These are phyloP conservation scores for Chimonanthus salicifolius DNA, from an alignment of 164 flowering plant species.

Conservation along the genomic window DNA sequence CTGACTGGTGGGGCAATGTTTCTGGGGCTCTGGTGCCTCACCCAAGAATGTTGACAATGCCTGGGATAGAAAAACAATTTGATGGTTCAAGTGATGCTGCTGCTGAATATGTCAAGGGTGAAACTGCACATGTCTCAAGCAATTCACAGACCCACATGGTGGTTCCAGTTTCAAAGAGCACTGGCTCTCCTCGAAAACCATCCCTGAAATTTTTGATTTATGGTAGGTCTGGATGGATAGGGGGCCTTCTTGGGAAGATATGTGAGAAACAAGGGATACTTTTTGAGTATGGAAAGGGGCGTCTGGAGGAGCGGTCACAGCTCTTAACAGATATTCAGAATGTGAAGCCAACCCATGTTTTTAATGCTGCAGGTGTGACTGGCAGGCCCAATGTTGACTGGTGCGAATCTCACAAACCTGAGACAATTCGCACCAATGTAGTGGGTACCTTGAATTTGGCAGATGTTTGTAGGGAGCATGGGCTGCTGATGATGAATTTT, in stretches of 20 bases:
- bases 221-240: slow-evolving; percentile 26
- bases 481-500: slow-evolving; percentile 21
- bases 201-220: slow-evolving; percentile 22
- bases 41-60: slow-evolving; percentile 11
- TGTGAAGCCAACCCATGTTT: slow-evolving; percentile 23
- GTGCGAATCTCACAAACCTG: slow-evolving; percentile 26
- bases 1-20: slow-evolving; percentile 28
- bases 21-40: slow-evolving; percentile 23
- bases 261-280: slow-evolving; percentile 18
- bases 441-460: slow-evolving; percentile 21
- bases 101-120: neutral
- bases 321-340: slow-evolving; percentile 12
- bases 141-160: too few species aligned
- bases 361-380: slow-evolving; percentile 26
- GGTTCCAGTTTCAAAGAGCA: too few species aligned
- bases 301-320: slow-evolving; percentile 14
- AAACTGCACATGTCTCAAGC: too few species aligned
- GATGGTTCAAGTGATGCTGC: slow-evolving; percentile 9
- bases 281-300: slow-evolving; percentile 20
- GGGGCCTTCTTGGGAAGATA: slow-evolving; percentile 22
- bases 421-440: slow-evolving; percentile 23
- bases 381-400: slow-evolving; percentile 26
- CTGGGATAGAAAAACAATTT: neutral
- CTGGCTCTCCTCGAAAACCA: too few species aligned
- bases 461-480: slow-evolving; percentile 22